Percentiles rank a stretch among this genome's conserved stretches.
These are phyloP conservation scores for Purshia tridentata DNA, from an alignment of 306 rosid genomes.

Conservation along the genomic window DNA sequence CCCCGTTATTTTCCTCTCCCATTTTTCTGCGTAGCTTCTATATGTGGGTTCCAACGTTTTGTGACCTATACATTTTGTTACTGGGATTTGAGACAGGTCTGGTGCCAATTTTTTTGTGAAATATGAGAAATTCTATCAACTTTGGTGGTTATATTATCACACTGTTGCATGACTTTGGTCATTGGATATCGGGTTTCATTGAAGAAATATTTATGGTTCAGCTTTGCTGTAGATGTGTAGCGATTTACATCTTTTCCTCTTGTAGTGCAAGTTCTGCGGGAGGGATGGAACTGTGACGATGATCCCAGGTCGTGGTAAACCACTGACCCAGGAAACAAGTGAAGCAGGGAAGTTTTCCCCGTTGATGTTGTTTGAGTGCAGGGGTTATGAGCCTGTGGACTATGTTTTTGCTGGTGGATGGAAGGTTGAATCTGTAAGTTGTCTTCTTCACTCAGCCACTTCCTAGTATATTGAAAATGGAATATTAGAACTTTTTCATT, in stretches of 20 bases:
- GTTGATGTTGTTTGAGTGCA: conserved; percentile 77
- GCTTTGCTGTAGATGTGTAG: not conserved
- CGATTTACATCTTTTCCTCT: conserved; percentile 11
- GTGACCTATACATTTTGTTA: not conserved
- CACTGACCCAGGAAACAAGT: conserved; percentile 56
- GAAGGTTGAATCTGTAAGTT: conserved; percentile 89
- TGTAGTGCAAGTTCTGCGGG: conserved; percentile 88
- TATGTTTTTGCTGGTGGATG: conserved; percentile 57
- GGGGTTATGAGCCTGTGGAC: conserved; percentile 78
- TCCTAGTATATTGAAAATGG: not conserved
- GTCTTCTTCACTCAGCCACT: not conserved
- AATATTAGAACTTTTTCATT: not conserved
- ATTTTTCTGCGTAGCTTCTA: not conserved
- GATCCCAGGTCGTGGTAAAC: conserved; percentile 62
- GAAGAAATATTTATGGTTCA: not conserved
- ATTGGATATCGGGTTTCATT: not conserved
- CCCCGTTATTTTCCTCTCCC: too few relatives aligned
- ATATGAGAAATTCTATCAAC: not conserved
- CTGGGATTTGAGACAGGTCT: not conserved
- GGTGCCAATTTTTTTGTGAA: not conserved
- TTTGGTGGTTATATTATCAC: not conserved
- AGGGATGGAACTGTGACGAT: conserved; percentile 84
- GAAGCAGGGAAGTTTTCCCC: conserved; percentile 61
- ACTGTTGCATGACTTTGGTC: not conserved
- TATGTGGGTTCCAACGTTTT: not conserved